Base-by-base conservation (phyloP, 2,329 filamentous ascomycete genomes). In the Sporothrix mexicana region DNA sequence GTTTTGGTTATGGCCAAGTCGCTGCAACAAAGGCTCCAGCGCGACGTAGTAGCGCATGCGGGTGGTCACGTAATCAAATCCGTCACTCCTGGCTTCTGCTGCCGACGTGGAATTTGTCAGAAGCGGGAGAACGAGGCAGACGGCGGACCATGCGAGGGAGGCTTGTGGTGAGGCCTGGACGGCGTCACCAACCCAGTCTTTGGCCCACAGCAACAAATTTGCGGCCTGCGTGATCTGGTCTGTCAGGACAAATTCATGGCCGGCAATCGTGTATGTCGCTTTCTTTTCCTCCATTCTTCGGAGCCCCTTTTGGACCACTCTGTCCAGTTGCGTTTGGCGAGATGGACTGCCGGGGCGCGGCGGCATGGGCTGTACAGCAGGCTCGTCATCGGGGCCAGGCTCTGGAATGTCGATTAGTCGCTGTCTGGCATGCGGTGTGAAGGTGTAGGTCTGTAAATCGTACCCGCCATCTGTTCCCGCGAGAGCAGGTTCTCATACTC, bases 101-200 rank as follows among this genome's bases (percentile, higher is more conserved):
- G 77, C 79, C 1, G 75, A 74, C 7, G n/a, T 72, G 3, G 78
- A 78, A 57, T 79, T 80, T 10, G 76, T 80, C 53, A 83, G 77
- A 2, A 82, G 75, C 0, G 81, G 81, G 1, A 83, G 77, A 57
- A 82, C 61, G 23, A 82, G 66, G 74, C 77, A 80, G 74, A 83
- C 79, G 75, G 82, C 83, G 5, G 78, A 78, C 79, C 78, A 80
- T 1, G 73, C 78, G 7, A 80, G 66, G 5, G 79, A 80, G 20
- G 79, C 80, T 66, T 79, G 75, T 0, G 80, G 79, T 1, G 78
- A 79, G 12, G 62, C 77, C 69, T 78, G 78, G 67, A 79, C 76
- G 17, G 78, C 80, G 10, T 78, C 73, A 8, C 70, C 68, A 30
- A 81, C 74, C 51, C 73, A 76, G 61, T 66, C 67, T 67, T 81